Conservation (phyloP, 352 stramenopile species). For the Phytophthora megakarya region DNA sequence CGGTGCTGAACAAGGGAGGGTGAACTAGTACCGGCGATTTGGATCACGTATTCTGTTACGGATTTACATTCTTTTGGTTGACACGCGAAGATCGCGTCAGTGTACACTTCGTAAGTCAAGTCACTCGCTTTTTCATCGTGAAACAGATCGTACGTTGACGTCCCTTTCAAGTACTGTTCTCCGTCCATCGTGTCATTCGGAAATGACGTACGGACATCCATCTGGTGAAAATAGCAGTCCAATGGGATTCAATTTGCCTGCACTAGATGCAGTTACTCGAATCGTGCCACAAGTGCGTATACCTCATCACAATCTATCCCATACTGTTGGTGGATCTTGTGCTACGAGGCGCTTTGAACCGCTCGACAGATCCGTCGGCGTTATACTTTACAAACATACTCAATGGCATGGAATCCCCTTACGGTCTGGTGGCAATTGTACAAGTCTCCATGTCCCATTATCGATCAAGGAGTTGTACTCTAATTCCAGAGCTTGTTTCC, state of each 20-base stretch:
- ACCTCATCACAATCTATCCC: conserved; percentile 9
- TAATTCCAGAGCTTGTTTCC: neutral
- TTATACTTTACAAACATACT: conserved; percentile 17
- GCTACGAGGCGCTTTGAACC: conserved; percentile 6
- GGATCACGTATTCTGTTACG: too few species aligned
- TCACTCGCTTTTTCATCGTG: too few species aligned
- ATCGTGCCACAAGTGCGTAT: conserved; percentile 7
- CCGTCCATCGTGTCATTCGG: conserved; percentile 20
- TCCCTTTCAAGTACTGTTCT: too few species aligned
- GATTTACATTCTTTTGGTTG: too few species aligned
- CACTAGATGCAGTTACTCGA: conserved; percentile 5
- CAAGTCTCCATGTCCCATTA: conserved; percentile 1
- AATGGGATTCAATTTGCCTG: conserved; percentile 12
- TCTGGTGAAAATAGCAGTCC: too few species aligned
- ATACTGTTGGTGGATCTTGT: conserved; percentile 19
- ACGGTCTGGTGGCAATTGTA: neutral
- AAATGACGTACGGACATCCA: too few species aligned
- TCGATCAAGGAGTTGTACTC: conserved; percentile 11
- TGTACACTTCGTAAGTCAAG: too few species aligned
- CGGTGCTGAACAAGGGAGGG: too few species aligned
- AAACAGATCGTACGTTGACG: too few species aligned
- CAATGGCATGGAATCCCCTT: conserved; percentile 13
- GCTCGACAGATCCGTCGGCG: conserved; percentile 6
- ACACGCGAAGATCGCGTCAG: too few species aligned
- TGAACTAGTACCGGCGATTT: too few species aligned